These are phyloP conservation scores for Fusarium burgessii DNA, from an alignment of 2,329 filamentous ascomycete genomes.

Conservation along the genomic window DNA sequence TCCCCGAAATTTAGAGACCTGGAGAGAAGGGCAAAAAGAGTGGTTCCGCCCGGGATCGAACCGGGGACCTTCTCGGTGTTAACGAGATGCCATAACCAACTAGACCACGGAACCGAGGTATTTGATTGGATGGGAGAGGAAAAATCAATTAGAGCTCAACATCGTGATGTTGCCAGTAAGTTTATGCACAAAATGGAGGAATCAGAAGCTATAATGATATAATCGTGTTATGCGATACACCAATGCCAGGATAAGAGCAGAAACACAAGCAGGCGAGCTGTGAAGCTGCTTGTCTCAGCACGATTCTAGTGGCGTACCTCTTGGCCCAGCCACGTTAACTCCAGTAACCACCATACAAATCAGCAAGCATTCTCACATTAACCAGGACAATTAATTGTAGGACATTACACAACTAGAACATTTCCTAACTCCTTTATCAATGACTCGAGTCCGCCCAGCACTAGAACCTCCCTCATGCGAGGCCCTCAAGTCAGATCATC, in stretches of 20 bases:
- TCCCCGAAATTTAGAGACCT: neutral
- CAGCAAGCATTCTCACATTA: no score
- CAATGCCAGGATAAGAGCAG: neutral
- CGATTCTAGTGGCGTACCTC: no score
- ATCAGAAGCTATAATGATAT: neutral
- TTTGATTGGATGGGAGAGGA: neutral
- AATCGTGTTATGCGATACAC: neutral
- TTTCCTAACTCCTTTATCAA: no score
- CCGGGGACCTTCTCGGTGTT: constrained; percentile 26
- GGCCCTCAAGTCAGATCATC: no score
- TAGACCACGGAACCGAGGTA: constrained; percentile 13
- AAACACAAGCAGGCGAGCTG: neutral
- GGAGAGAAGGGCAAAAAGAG: neutral
- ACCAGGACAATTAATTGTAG: no score
- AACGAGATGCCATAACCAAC: constrained; percentile 29
- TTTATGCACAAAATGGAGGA: neutral
- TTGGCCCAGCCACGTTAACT: no score
- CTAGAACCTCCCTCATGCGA: no score
- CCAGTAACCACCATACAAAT: no score
- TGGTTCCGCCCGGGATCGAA: constrained; percentile 24
- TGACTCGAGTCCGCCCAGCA: no score
- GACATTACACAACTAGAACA: no score
- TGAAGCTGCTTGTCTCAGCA: no score
- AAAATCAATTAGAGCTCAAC: fast-evolving
- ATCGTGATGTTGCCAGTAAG: neutral